These are phyloP conservation scores for Aspergillus caelatus DNA, from an alignment of 2,329 filamentous ascomycete genomes.

Conservation along the genomic window DNA sequence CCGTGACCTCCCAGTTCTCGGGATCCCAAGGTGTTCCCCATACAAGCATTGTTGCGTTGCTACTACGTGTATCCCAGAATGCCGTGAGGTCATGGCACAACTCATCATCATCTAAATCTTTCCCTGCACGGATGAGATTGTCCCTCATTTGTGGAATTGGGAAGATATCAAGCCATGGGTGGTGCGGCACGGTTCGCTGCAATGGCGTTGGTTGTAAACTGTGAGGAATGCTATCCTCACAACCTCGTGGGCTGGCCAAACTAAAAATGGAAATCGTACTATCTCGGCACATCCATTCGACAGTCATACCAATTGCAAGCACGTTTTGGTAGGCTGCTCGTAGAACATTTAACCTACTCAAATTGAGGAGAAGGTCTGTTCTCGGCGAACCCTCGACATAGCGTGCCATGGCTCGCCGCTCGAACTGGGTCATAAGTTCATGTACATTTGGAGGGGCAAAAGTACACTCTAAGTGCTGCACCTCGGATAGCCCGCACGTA, in stretches of 20 bases:
- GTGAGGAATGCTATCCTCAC: background rate
- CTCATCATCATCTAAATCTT: conserved; percentile 40
- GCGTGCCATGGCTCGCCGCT: background rate
- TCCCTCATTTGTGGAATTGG: conserved; percentile 33
- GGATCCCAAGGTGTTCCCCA: conserved; percentile 43
- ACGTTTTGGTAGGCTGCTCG: conserved; percentile 23
- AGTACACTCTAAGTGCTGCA: background rate
- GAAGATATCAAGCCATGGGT: background rate
- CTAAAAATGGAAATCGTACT: background rate
- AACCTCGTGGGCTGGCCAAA: background rate
- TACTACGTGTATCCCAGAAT: conserved; percentile 25
- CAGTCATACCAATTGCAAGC: background rate
- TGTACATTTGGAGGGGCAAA: background rate
- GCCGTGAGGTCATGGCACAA: conserved; percentile 41
- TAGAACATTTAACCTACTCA: conserved; percentile 31
- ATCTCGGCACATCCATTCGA: background rate
- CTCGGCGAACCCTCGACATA: conserved; percentile 17
- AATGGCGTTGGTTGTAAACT: background rate
- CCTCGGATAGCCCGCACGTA: background rate
- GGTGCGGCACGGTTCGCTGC: background rate
- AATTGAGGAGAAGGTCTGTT: conserved; percentile 29
- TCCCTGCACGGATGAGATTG: conserved; percentile 35
- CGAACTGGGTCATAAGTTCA: background rate
- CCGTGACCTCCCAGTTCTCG: conserved; percentile 43
- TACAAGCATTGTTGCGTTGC: conserved; percentile 29